Evolutionary conservation across 140 eudicot genomes (phyloP).

Genomic region (Senecio squalidus): DNA sequence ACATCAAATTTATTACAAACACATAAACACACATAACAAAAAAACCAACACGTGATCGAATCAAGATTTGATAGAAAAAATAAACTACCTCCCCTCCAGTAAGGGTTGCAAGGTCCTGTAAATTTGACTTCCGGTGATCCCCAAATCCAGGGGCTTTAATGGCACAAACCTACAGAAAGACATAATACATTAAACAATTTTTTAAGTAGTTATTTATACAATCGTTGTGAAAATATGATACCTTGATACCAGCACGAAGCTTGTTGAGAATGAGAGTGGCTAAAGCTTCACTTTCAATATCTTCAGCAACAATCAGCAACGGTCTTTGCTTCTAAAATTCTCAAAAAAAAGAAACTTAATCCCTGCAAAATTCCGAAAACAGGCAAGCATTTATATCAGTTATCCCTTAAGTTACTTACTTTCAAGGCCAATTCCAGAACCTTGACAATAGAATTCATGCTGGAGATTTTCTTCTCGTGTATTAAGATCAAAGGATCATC

Average conservation of each 20-base stretch:
- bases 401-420: conserved; percentile 22
- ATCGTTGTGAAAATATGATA: background rate
- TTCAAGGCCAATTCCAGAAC: conserved; percentile 53
- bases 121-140: conserved; percentile 55
- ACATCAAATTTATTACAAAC: background rate
- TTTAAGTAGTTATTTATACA: background rate
- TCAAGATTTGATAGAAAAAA: background rate
- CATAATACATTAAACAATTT: background rate
- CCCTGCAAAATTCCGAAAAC: background rate
- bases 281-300: conserved; percentile 53
- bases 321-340: conserved; percentile 44
- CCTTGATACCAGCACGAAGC: conserved; percentile 61
- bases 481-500: conserved; percentile 56
- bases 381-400: background rate
- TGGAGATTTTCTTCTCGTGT: conserved; percentile 51
- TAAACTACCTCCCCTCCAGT: conserved; percentile 66
- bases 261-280: conserved; percentile 55
- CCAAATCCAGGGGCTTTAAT: conserved; percentile 84
- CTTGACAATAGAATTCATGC: conserved; percentile 43
- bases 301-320: conserved; percentile 57
- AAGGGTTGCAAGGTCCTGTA: conserved; percentile 64
- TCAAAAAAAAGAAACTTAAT: background rate
- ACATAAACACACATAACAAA: too few species aligned
- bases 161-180: conserved; percentile 48
- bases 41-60: background rate